Conservation (phyloP, 495 filamentous ascomycete species). For the Penicillium canariense region DNA sequence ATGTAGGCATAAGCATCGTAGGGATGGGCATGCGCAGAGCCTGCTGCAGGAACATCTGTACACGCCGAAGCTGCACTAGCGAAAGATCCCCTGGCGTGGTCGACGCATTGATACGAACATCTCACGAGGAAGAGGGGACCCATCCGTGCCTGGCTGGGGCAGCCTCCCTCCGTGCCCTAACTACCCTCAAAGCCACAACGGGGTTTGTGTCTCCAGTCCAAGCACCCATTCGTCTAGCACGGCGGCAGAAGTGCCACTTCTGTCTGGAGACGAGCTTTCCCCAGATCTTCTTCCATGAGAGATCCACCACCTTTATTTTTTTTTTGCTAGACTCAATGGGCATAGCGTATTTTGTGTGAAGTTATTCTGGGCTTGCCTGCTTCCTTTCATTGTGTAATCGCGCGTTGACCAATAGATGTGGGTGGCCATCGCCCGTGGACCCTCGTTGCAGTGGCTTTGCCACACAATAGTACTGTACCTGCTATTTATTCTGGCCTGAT, state of each 20-base stretch:
- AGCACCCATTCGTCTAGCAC: constrained; percentile 15
- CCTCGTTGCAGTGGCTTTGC: not conserved
- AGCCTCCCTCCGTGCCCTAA: constrained; percentile 7
- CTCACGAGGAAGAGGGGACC: not conserved
- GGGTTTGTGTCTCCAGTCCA: constrained; percentile 12
- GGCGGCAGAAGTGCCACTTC: constrained; percentile 15
- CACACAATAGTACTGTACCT: not conserved
- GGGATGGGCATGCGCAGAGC: not conserved
- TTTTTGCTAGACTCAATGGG: constrained; percentile 17
- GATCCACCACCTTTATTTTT: constrained; percentile 18
- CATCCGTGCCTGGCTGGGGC: constrained; percentile 13
- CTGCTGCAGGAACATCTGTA: not conserved
- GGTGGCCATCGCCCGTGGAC: not conserved
- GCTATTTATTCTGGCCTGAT: not conserved
- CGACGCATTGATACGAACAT: not conserved
- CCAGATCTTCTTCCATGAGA: constrained; percentile 19
- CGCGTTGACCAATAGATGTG: not conserved
- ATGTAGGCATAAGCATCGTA: not conserved
- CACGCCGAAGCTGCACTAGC: not conserved
- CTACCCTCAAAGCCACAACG: constrained; percentile 17
- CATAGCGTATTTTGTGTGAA: constrained; percentile 13
- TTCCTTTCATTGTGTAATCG: not conserved
- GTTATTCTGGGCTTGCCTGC: not conserved
- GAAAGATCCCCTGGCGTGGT: not conserved
- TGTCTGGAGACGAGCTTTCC: constrained; percentile 18